Evolutionary conservation across 1,284 basidiomycete genomes (phyloP).

Genomic region (Neonothopanus nambi): DNA sequence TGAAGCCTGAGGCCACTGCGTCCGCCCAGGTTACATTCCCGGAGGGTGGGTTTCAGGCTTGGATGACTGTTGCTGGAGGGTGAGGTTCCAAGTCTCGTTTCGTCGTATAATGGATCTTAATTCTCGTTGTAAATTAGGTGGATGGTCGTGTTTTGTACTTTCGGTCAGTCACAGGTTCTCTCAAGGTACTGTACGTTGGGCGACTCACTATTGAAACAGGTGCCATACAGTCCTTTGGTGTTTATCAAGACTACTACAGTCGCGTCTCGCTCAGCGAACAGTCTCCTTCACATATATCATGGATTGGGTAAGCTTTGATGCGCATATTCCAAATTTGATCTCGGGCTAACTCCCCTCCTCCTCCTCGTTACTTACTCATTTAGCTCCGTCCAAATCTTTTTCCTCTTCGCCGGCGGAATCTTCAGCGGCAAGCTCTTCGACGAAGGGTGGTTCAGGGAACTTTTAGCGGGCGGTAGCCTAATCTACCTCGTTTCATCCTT

Average conservation of each 20-base stretch:
- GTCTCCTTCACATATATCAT: conserved; percentile 39
- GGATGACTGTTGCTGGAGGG: conserved; percentile 5
- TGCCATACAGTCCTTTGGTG: conserved; percentile 44
- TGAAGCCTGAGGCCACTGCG: no score
- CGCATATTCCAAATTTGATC: no score
- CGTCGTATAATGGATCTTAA: neutral
- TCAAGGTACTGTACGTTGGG: neutral
- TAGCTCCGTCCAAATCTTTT: conserved; percentile 34
- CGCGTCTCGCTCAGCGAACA: conserved; percentile 26
- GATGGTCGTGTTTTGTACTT: conserved; percentile 33
- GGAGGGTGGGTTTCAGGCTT: conserved; percentile 2
- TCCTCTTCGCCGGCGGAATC: conserved; percentile 31
- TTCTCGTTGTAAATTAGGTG: neutral
- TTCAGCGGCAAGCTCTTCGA: conserved; percentile 21
- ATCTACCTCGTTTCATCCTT: conserved; percentile 7
- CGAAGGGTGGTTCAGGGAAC: neutral
- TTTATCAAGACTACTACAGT: conserved; percentile 47
- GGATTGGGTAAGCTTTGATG: conserved; percentile 39
- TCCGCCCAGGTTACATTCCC: neutral
- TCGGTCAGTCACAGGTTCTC: conserved; percentile 14
- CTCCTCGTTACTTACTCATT: no score
- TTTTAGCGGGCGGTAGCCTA: neutral
- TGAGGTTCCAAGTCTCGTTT: neutral
- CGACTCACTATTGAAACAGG: conserved; percentile 20
- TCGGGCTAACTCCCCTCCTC: no score